Base-by-base conservation (phyloP, 371 early-diverging fungal genomes). In the Lichtheimia hyalospora region DNA sequence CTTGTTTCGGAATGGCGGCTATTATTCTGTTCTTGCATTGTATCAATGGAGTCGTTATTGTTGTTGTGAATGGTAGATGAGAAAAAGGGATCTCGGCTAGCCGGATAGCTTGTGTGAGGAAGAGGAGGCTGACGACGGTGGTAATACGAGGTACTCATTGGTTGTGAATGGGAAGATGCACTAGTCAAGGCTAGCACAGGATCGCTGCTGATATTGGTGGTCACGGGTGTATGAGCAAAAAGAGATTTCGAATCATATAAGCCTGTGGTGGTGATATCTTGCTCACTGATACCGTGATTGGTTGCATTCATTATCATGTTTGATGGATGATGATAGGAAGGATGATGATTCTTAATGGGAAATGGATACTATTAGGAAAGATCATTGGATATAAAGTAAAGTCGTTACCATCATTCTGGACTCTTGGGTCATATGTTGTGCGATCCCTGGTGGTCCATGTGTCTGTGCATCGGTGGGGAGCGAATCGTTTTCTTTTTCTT, bases 1-100 rank as follows among this genome's bases (percentile, higher is more conserved):
- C 56, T 55, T 44, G 44, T 21, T 44, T 55, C 46, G 56, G 56
- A 44, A 55, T 44, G 18, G 41, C 39, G 18, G 41, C 39, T n/a
- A 24, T 44, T 46, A 44, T 44, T 44, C 44, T 44, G 44, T 18
- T 44, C 44, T 34, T 34, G 34, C 34, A 34, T 34, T 34, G 34
- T 34, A 34, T 34, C 34, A 34, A 34, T 34, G 10, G 5, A 10
- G 34, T 1, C 10, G 34, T 34, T 34, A 10, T 34, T 34, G 34
- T 34, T 34, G 34, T 34, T 34, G 34, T 34, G 6, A 5, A 34
- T 34, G 34, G 34, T 34, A 10, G 34, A 8, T 34, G 34, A 34
- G 34, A 34, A 34, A 34, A 34, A 34, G 34, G 34, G 34, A 34
- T 34, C 34, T 34, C 34, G 34, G 34, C 34, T 34, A 34, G 34